phyloP scores from a whole-genome alignment of 2,329 filamentous ascomycete species.

The Aspergillus viridinutans region DNA sequence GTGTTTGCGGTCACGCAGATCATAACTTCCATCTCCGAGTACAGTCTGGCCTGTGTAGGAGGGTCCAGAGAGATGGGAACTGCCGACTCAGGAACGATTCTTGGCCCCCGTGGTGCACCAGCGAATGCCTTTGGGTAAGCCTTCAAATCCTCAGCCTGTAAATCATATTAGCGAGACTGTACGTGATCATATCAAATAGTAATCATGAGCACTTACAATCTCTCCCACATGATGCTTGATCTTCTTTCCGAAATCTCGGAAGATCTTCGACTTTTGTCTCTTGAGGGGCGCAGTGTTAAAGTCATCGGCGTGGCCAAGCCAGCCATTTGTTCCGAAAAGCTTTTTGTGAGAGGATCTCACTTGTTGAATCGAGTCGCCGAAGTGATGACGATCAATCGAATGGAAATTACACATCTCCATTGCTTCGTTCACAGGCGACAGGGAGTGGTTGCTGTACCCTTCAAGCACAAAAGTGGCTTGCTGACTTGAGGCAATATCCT shows the following conservation, averaged over 20 bases:
- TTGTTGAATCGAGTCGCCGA: conserved; percentile 2
- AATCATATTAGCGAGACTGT: conserved; percentile 1
- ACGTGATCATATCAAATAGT: background rate
- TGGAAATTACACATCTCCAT: background rate
- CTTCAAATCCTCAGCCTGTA: conserved; percentile 26
- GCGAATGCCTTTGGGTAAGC: conserved; percentile 11
- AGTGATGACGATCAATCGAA: conserved; percentile 1
- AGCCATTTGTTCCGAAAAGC: conserved; percentile 41
- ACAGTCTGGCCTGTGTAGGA: conserved; percentile 40
- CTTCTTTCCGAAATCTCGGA: conserved; percentile 36
- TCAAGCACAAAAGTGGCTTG: conserved; percentile 12
- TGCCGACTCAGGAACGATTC: conserved; percentile 20
- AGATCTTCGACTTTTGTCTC: conserved; percentile 25
- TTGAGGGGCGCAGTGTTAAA: conserved; percentile 23
- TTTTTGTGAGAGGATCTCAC: conserved; percentile 31
- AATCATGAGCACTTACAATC: conserved; percentile 24
- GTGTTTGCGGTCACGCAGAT: conserved; percentile 42
- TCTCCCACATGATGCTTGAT: conserved; percentile 37
- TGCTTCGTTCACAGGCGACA: conserved; percentile 3
- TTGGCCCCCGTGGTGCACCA: conserved; percentile 5
- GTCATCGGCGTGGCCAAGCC: conserved; percentile 34
- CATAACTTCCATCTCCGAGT: conserved; percentile 45
- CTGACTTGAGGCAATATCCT: conserved; percentile 6
- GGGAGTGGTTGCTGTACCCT: background rate
- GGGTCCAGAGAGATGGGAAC: conserved; percentile 39